Conservation (phyloP, 2,329 filamentous ascomycete genomes). For the Trichoderma gracile region DNA sequence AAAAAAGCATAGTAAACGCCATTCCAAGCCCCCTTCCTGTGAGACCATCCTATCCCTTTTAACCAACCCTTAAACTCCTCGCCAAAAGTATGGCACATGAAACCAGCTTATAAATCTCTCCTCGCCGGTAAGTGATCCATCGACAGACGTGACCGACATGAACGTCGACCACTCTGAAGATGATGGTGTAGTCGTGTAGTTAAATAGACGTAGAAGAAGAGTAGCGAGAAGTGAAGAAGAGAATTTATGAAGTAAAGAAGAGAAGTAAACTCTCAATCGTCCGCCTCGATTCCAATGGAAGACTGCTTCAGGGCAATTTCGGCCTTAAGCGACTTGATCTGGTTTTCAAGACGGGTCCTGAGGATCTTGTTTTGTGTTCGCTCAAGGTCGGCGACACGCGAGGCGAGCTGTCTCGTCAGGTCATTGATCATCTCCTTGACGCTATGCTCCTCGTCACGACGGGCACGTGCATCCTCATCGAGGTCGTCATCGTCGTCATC, state of each 20-base stretch:
- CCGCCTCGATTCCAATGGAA: slow-evolving; percentile 45
- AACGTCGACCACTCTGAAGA: not conserved
- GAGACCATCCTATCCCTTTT: slow-evolving; percentile 4
- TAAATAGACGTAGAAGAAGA: no score
- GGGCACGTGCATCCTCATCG: slow-evolving; percentile 55
- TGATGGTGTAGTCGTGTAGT: not conserved
- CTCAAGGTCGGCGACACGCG: slow-evolving; percentile 47
- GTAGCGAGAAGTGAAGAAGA: not conserved
- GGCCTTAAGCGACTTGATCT: slow-evolving; percentile 50
- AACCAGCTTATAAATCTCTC: not conserved
- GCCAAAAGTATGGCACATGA: not conserved
- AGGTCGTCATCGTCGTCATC: slow-evolving; percentile 51
- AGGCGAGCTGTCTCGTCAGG: slow-evolving; percentile 53
- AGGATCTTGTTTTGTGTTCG: slow-evolving; percentile 51
- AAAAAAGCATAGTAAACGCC: not conserved
- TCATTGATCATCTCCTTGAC: slow-evolving; percentile 57
- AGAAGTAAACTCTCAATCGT: slow-evolving; percentile 34
- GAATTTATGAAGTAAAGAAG: no score
- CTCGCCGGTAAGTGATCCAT: not conserved
- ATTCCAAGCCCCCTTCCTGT: not conserved
- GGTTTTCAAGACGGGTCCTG: slow-evolving; percentile 50
- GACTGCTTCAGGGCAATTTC: slow-evolving; percentile 50
- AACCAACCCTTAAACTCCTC: slow-evolving; percentile 15
- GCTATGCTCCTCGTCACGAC: slow-evolving; percentile 53
- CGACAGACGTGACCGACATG: not conserved